Conservation (phyloP, 202 grass and related monocot genomes). For the Carex sylvatica region DNA sequence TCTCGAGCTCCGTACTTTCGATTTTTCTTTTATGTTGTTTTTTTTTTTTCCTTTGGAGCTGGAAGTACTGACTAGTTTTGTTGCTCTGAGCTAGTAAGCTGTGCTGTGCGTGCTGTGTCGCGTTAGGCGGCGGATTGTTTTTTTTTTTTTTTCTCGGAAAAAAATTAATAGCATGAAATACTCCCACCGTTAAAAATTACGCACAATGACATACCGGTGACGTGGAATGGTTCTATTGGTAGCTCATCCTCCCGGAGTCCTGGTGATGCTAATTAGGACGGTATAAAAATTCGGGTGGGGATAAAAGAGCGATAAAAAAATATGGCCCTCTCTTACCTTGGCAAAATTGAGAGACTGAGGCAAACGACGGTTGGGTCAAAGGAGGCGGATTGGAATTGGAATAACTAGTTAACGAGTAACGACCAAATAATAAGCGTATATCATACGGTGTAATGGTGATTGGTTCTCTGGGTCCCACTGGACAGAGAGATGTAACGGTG, state of each 20-base stretch:
- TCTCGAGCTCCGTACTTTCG: conserved; percentile 14
- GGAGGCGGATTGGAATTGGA: conserved; percentile 9
- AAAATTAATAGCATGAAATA: neutral
- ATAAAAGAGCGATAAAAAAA: neutral
- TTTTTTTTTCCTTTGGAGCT: neutral
- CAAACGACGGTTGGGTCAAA: conserved; percentile 44
- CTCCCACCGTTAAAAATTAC: neutral
- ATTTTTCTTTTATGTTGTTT: neutral
- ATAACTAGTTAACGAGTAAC: neutral
- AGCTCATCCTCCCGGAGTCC: neutral
- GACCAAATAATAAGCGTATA: neutral
- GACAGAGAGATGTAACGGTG: neutral
- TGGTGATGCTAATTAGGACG: neutral
- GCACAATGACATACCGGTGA: neutral
- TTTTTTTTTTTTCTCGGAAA: neutral
- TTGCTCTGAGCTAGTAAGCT: conserved; percentile 9
- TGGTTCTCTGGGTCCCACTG: neutral
- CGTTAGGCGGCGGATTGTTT: conserved; percentile 30
- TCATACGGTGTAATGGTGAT: neutral
- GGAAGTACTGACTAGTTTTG: neutral
- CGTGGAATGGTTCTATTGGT: neutral
- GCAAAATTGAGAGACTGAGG: neutral
- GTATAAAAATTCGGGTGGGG: neutral
- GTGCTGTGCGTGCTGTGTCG: conserved; percentile 4
- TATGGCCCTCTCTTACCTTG: neutral